Conservation (phyloP, 2,329 filamentous ascomycete species). For the Aaosphaeria pasadenensis region DNA sequence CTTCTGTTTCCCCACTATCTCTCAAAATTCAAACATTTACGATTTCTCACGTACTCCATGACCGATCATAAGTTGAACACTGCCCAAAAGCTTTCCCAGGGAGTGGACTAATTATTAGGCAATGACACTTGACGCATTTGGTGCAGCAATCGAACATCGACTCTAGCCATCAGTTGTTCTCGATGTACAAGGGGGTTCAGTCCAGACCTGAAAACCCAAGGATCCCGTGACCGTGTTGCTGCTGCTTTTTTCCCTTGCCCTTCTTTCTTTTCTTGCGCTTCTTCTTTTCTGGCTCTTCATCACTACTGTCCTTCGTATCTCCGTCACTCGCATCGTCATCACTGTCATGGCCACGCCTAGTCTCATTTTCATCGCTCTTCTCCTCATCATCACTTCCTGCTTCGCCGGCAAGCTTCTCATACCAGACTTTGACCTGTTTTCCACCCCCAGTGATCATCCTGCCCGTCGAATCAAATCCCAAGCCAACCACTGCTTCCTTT, state of each 20-base stretch:
- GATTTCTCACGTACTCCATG: too few relatives aligned
- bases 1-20: too few relatives aligned
- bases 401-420: slow-evolving; percentile 62
- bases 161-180: too few relatives aligned
- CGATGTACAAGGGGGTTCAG: neutral
- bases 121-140: too few relatives aligned
- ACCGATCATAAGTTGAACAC: too few relatives aligned
- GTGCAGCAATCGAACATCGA: too few relatives aligned
- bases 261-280: slow-evolving; percentile 45
- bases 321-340: slow-evolving; percentile 49
- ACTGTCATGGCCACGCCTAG: slow-evolving; percentile 25
- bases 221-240: slow-evolving; percentile 31
- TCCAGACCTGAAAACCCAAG: slow-evolving; percentile 32
- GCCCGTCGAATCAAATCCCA: slow-evolving; percentile 81
- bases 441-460: slow-evolving; percentile 90
- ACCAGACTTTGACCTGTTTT: slow-evolving; percentile 84
- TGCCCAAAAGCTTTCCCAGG: too few relatives aligned
- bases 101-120: too few relatives aligned
- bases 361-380: slow-evolving; percentile 27
- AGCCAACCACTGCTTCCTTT: slow-evolving; percentile 71
- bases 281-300: slow-evolving; percentile 42
- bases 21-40: too few relatives aligned
- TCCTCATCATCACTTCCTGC: slow-evolving; percentile 43
- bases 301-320: slow-evolving; percentile 41
- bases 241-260: slow-evolving; percentile 28